Evolutionary conservation across 2,329 filamentous ascomycete genomes (phyloP), one percentile per base, ranked within the genome.

Genomic region (Exophiala calicioides): DNA sequence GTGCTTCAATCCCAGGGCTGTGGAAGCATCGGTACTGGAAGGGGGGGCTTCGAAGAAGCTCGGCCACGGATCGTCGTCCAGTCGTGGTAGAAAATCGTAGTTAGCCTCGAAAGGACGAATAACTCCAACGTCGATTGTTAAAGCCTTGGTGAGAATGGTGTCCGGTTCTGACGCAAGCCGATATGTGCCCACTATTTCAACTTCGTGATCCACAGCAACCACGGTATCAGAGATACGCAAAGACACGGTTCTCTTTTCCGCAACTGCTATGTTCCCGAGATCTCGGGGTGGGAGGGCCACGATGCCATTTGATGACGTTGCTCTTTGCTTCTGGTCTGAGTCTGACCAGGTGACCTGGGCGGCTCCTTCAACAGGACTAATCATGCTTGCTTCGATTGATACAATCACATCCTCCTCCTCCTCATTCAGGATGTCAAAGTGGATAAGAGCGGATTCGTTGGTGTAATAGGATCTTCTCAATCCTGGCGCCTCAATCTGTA

Each of bases 61-160:
- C 1, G 93, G 90, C 91, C 93, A 98, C 2, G 81, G 75, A 37
- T 86, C 84, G 0, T 78, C 67, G 65, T 96, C 86, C 3, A 95
- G 74, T 7, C 86, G 80, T 8, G 93, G 90, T 9, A 84, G 77
- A 52, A 97, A 81, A 53, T 94, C 88, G 65, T 95, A 96, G 60
- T 87, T 93, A 12, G 90, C 88, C 68, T 95, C 90, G 59, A 98
- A 97, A 0, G 91, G 89, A 38, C 82, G 84, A 43, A 88, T 81
- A 44, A 96, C 78, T 27, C 82, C 79, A 4, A 97, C 66, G 42
- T 85, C 82, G 29, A 86, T 77, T 1, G 81, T 76, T 16, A 85
- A 70, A 2, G 78, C 80, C 65, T 94, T 91, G 27, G 84, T 81
- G 29, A 97, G 85, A 1, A 85, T 84, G 1, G 90, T 95, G 39